Percentiles rank a stretch among this genome's conserved stretches.
Conservation (phyloP, 768 basidiomycete genomes). For the Mycena kentingensis region DNA sequence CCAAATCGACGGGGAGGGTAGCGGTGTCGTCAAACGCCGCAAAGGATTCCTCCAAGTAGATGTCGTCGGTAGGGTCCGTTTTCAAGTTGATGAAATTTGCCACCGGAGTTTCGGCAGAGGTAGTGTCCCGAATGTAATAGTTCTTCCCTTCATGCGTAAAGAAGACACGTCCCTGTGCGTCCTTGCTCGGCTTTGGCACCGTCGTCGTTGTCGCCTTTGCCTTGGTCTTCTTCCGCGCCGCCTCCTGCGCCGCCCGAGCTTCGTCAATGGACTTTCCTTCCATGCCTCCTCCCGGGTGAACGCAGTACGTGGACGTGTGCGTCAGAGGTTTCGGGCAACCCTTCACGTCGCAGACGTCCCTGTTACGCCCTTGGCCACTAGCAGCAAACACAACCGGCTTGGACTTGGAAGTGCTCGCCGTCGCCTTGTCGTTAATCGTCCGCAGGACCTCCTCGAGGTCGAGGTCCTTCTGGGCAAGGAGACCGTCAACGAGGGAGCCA, state of each 20-base stretch:
- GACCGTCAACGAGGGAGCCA: background rate
- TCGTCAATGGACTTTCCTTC: constrained; percentile 5
- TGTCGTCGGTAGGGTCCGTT: background rate
- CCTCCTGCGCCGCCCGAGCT: background rate
- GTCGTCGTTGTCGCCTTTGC: background rate
- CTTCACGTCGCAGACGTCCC: background rate
- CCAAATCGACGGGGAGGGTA: background rate
- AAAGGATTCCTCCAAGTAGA: no score
- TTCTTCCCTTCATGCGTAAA: background rate
- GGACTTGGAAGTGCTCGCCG: no score
- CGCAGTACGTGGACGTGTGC: constrained; percentile 3
- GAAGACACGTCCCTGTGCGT: background rate
- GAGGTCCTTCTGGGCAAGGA: background rate
- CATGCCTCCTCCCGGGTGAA: constrained; percentile 8
- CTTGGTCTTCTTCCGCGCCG: background rate
- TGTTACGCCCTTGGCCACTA: no score
- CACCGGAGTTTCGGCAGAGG: background rate
- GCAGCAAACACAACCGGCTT: no score
- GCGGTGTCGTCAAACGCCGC: background rate
- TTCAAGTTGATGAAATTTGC: background rate
- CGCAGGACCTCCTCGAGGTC: background rate
- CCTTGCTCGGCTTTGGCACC: background rate
- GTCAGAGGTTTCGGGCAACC: background rate
- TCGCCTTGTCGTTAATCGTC: no score
- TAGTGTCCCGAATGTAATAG: background rate